Evolutionary conservation across 805 yeast genomes (phyloP), one percentile per base, ranked within the genome.

Genomic region (Nematodospora valgi): DNA sequence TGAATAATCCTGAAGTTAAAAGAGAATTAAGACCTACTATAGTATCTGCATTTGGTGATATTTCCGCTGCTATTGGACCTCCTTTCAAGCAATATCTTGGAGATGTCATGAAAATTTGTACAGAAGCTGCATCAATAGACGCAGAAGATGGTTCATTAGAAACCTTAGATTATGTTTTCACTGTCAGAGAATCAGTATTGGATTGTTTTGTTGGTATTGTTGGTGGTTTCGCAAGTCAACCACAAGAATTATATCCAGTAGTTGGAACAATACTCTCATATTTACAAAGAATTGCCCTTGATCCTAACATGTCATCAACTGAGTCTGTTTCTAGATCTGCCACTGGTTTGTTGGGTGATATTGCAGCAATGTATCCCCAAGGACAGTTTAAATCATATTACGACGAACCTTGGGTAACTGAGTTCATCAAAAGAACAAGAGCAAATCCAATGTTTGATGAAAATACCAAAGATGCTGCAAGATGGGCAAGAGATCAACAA

Each of bases 161-260:
- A 43, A 75, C 87, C 13, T 68, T 80, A 38, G 96, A 89, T 43
- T 86, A 86, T 51, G 73, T 82, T 22, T 64, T 76, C 41, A 71
- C 68, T 31, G 77, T 93, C 30, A 79, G 82, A 47, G 96, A 87
- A 61, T 72, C 98, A 4, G 91, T 89, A n/a, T 70, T 93, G 48
- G 98, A 93, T 59, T 88, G 96, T 24, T 93, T 87, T 56, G 95
- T 89, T 23, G 98, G 98, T 43, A 81, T 93, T 32, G 87, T 91
- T 39, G 88, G 94, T 32, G 97, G 98, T n/a, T 61, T 86, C 50
- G 79, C 77, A 41, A 82, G 75, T 36, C 61, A 68, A 13, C 87
- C 96, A 12, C 75, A 76, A 25, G 72, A 77, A 24, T 59, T 93
- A 30, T 70, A 58, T 44, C 82, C 81, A 28, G 86, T 75, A 57